Conservation (phyloP, 495 filamentous ascomycete genomes). For the Penicillium salamii region DNA sequence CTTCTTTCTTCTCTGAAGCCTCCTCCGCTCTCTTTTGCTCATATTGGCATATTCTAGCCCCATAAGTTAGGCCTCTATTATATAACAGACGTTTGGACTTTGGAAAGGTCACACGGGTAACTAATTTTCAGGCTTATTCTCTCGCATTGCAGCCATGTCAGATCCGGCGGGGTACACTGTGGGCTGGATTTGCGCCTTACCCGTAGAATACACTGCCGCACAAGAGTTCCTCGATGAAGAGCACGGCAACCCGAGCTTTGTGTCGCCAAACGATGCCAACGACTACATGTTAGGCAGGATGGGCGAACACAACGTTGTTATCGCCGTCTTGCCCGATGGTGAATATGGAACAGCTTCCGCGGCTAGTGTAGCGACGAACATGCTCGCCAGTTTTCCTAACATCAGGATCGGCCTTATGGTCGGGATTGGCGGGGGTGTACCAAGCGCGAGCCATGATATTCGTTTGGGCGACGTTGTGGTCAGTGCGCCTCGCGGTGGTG, state of each 20-base stretch:
- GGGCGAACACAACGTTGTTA: slow-evolving; percentile 32
- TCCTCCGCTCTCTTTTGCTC: too few species aligned
- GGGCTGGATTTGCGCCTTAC: slow-evolving; percentile 47
- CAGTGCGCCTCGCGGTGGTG: slow-evolving; percentile 18
- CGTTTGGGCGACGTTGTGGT: slow-evolving; percentile 42
- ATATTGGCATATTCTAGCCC: too few species aligned
- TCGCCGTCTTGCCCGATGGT: slow-evolving; percentile 27
- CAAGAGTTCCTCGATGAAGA: slow-evolving; percentile 36
- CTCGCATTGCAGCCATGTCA: slow-evolving; percentile 1
- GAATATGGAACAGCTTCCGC: slow-evolving; percentile 13
- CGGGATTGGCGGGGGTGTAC: slow-evolving; percentile 25
- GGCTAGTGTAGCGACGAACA: slow-evolving; percentile 14
- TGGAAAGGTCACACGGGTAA: too few species aligned
- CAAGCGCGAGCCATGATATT: slow-evolving; percentile 22
- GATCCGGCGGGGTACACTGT: slow-evolving; percentile 36
- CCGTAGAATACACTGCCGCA: slow-evolving; percentile 36
- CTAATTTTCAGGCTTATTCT: too few species aligned
- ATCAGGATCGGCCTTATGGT: slow-evolving; percentile 34
- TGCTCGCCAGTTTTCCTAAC: slow-evolving; percentile 32
- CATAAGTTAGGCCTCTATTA: too few species aligned
- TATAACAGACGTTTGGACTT: too few species aligned
- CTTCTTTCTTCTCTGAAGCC: too few species aligned
- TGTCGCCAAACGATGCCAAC: slow-evolving; percentile 24
- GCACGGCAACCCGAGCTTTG: neutral
- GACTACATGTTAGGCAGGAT: slow-evolving; percentile 35